Percentiles rank a stretch among this genome's conserved stretches.
phyloP scores from a whole-genome alignment of 768 basidiomycete species.

The Trametes cinnabarina region DNA sequence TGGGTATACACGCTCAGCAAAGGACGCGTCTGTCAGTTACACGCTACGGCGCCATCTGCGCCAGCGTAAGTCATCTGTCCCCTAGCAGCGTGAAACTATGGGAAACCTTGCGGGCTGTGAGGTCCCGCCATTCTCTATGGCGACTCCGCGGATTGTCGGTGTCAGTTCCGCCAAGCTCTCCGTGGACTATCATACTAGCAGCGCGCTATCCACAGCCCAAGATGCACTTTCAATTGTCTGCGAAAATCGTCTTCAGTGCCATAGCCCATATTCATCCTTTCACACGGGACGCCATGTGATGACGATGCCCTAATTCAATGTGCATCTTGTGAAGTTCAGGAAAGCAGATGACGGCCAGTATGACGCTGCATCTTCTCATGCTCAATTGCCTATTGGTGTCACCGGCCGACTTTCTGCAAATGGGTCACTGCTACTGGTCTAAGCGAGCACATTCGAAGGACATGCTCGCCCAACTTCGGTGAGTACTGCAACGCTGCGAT shows the following conservation, averaged over 20 bases:
- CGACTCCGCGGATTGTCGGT: no score
- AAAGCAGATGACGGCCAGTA: conserved; percentile 3
- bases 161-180: no score
- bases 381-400: background rate
- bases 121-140: no score
- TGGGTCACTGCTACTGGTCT: conserved; percentile 3
- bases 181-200: no score
- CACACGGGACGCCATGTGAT: conserved; percentile 13
- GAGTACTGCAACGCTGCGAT: conserved; percentile 3
- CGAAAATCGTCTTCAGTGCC: no score
- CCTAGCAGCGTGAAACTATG: no score
- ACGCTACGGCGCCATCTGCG: background rate
- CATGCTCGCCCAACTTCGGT: background rate
- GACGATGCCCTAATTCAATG: background rate
- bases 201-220: no score
- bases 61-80: background rate
- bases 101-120: no score
- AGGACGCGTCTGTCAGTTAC: background rate
- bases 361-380: background rate
- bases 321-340: background rate
- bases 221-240: no score
- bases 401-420: background rate
- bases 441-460: background rate
- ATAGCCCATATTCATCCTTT: no score
- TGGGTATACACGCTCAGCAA: background rate